Percentiles rank a stretch among this genome's conserved stretches.
Evolutionary conservation across 2,329 filamentous ascomycete genomes (phyloP).

Genomic region (Colletotrichum brevisporum): DNA sequence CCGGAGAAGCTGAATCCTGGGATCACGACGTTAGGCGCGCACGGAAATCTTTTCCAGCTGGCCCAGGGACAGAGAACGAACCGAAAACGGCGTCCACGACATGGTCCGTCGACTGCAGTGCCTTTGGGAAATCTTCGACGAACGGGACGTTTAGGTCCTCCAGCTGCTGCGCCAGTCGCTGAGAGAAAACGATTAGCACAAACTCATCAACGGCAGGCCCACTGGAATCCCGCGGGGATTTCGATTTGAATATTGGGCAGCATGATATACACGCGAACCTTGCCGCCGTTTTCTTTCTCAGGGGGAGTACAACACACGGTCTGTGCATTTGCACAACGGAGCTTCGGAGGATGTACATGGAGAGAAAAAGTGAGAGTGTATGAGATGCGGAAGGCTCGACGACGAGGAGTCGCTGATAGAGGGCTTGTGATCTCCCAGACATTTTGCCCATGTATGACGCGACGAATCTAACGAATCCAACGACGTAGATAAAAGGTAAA

Average conservation of each 20-base stretch:
- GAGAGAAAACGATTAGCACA: constrained; percentile 49
- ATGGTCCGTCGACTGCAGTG: constrained; percentile 80
- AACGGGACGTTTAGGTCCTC: constrained; percentile 87
- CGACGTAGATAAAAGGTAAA: constrained; percentile 35
- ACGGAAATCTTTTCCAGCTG: background rate
- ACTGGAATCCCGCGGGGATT: background rate
- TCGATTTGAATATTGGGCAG: background rate
- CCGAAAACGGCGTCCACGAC: constrained; percentile 95
- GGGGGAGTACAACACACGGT: constrained; percentile 15
- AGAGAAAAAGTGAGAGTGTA: background rate
- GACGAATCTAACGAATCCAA: constrained; percentile 14
- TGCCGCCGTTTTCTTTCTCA: constrained; percentile 31
- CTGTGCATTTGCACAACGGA: constrained; percentile 31
- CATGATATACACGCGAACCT: constrained; percentile 21
- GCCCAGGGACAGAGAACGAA: constrained; percentile 52
- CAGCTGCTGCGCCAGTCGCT: constrained; percentile 89
- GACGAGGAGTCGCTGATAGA: constrained; percentile 34
- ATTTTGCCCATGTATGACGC: constrained; percentile 20
- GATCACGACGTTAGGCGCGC: constrained; percentile 35
- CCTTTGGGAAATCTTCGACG: constrained; percentile 80
- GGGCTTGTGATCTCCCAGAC: constrained; percentile 6
- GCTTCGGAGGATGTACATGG: constrained; percentile 4
- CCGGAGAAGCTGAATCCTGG: constrained; percentile 92
- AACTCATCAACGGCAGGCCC: constrained; percentile 8
- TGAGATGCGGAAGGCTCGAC: constrained; percentile 10